Evolutionary conservation across 169 alveolate genomes (phyloP), one percentile per base, ranked within the genome.

Genomic region (Plasmodium knowlesi): DNA sequence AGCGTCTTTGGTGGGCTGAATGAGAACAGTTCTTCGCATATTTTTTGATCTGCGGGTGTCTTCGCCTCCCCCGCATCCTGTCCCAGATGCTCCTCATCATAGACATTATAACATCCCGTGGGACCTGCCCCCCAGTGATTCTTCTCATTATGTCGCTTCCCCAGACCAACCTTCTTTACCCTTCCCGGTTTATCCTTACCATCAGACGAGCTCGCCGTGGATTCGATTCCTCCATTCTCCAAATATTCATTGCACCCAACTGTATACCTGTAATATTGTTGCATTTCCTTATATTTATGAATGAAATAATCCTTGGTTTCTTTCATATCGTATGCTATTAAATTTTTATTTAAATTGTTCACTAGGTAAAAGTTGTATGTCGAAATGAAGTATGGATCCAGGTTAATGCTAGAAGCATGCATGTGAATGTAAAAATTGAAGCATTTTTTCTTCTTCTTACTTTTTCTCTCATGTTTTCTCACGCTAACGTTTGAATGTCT

Each of bases 341-440:
- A 71, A 37, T 82, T 84, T 78, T 74, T 92, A 22, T 92, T 92
- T 71, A 92, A 70, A 92, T 81, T 92, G 22, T 92, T 84, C 6
- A 92, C 37, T 12, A 92, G 37, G 76, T 92, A 81, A 83, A 92
- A 83, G 43, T 82, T 82, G 32, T 12, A 79, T 5, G 80, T 53
- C n/a, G 94, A 89, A 22, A 89, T 22, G 72, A 89, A 89, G 82
- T 89, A 89, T 22, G 94, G 94, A 14, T 89, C 94, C 0, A 79
- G 22, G 37, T 78, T 89, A 78, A 89, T 57, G 16, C 90, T 61
- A 43, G 94, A 89, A 5, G 94, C 82, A 34, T 78, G 32, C 43
- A 89, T 10, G 25, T 78, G 41, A 89, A 89, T 89, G 41, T 78
- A 79, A 57, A 89, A 89, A 57, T 89, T 79, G 34, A 78, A 67